Evolutionary conservation across 768 basidiomycete species (phyloP).

Genomic region (Astraeus odoratus): DNA sequence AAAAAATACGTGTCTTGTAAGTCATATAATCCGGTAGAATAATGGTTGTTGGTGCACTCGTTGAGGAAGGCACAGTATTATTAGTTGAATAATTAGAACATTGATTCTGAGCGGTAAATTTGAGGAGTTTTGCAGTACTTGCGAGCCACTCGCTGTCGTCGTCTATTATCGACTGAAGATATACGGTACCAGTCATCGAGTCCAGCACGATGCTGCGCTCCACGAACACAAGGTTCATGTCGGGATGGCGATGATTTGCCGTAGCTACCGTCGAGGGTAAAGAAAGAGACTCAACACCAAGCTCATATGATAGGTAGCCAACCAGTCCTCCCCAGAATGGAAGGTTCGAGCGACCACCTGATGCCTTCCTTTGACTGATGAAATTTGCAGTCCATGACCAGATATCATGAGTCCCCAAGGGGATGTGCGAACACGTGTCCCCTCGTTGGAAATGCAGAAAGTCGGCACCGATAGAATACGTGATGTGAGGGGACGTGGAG

Average conservation of each 20-base stretch:
- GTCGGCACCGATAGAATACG: conserved; percentile 45
- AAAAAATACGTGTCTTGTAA: conserved; percentile 64
- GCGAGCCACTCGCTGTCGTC: conserved; percentile 57
- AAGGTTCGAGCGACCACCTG: conserved; percentile 41
- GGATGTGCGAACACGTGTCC: conserved; percentile 28
- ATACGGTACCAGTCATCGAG: conserved; percentile 37
- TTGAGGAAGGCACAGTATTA: conserved; percentile 18
- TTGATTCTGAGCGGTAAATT: conserved; percentile 7
- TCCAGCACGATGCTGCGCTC: conserved; percentile 75
- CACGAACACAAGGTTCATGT: conserved; percentile 70
- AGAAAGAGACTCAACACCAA: conserved; percentile 54
- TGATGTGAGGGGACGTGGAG: conserved; percentile 49
- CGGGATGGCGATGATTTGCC: conserved; percentile 44
- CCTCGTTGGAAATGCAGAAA: conserved; percentile 41
- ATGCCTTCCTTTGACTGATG: conserved; percentile 47
- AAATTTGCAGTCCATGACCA: conserved; percentile 75
- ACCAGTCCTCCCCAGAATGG: conserved; percentile 85
- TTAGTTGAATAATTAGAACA: no score
- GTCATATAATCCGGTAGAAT: conserved; percentile 47
- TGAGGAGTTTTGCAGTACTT: conserved; percentile 28
- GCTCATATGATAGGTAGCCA: conserved; percentile 74
- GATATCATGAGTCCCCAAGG: conserved; percentile 46
- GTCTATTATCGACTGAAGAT: conserved; percentile 59
- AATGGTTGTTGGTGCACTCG: conserved; percentile 28
- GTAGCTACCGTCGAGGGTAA: conserved; percentile 31